Conservation (phyloP, 2,329 filamentous ascomycete genomes). For the Botryotinia narcissicola region DNA sequence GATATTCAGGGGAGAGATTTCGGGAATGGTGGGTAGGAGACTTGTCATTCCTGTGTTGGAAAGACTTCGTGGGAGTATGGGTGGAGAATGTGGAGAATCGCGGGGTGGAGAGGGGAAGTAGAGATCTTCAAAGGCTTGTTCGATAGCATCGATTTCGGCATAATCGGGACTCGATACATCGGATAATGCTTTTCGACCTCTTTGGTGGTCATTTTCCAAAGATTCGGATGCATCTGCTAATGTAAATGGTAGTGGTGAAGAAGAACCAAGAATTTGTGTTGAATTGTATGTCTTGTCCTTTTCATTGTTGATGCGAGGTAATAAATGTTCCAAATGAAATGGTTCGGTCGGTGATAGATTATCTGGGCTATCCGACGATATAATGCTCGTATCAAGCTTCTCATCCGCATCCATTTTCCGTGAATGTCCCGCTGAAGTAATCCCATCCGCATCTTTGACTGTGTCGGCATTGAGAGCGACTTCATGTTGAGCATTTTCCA, state of each 20-base stretch:
- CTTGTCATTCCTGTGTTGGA: constrained; percentile 27
- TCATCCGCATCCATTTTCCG: background rate
- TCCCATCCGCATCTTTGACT: background rate
- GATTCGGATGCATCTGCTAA: background rate
- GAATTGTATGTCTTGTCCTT: constrained; percentile 32
- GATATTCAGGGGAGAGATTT: constrained; percentile 36
- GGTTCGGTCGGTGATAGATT: constrained; percentile 47
- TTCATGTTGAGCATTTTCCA: constrained; percentile 25
- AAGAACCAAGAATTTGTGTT: background rate
- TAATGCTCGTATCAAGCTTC: background rate
- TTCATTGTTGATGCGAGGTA: constrained; percentile 43
- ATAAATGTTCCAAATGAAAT: constrained; percentile 50
- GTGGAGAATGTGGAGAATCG: constrained; percentile 33
- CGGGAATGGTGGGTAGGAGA: constrained; percentile 45
- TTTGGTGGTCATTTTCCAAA: background rate
- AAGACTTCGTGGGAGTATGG: constrained; percentile 35
- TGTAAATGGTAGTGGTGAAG: constrained; percentile 4
- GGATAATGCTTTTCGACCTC: background rate
- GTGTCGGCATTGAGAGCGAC: background rate
- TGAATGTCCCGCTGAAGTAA: background rate
- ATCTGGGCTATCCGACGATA: constrained; percentile 34
- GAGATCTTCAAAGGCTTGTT: constrained; percentile 30
- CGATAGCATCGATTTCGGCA: constrained; percentile 12
- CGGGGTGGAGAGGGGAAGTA: constrained; percentile 39
- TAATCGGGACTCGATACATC: background rate